Percentiles rank a stretch among this genome's conserved stretches.
Evolutionary conservation across 805 yeast genomes (phyloP).

Genomic region (Metschnikowia henanensis): DNA sequence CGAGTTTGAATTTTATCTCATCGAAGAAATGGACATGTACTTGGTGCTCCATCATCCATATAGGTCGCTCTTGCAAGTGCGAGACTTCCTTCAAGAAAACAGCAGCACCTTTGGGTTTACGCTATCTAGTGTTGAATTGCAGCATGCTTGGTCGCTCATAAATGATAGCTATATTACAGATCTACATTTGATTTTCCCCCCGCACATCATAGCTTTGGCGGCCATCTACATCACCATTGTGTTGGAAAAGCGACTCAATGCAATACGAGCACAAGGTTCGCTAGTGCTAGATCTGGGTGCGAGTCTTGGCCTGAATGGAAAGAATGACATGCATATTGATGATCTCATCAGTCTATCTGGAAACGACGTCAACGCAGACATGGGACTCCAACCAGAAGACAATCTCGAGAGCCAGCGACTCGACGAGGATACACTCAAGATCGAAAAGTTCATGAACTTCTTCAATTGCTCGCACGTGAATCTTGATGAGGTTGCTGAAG

Average conservation of each 20-base stretch:
- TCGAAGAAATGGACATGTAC: slow-evolving; percentile 81
- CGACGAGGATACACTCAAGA: slow-evolving; percentile 42
- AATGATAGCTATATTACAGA: slow-evolving; percentile 92
- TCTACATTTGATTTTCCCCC: slow-evolving; percentile 78
- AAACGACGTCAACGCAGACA: neutral
- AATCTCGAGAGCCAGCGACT: slow-evolving; percentile 28
- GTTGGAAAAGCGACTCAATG: slow-evolving; percentile 41
- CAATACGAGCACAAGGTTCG: slow-evolving; percentile 16
- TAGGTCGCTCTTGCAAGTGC: slow-evolving; percentile 56
- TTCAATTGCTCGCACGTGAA: slow-evolving; percentile 77
- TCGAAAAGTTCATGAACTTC: slow-evolving; percentile 61
- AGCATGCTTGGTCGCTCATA: slow-evolving; percentile 84
- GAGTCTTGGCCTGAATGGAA: slow-evolving; percentile 15
- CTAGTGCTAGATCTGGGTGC: slow-evolving; percentile 13
- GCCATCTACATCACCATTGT: slow-evolving; percentile 79
- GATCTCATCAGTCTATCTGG: slow-evolving; percentile 33
- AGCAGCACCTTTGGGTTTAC: slow-evolving; percentile 26
- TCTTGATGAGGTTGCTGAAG: slow-evolving; percentile 72
- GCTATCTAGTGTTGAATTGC: slow-evolving; percentile 66
- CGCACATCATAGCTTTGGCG: slow-evolving; percentile 82
- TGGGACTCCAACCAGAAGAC: slow-evolving; percentile 5
- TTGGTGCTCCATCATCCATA: slow-evolving; percentile 78
- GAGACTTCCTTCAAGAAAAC: slow-evolving; percentile 40
- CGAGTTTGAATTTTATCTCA: slow-evolving; percentile 90
- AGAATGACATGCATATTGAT: slow-evolving; percentile 33